Evolutionary conservation across 2,329 filamentous ascomycete species (phyloP).

Genomic region (Trichoderma breve): DNA sequence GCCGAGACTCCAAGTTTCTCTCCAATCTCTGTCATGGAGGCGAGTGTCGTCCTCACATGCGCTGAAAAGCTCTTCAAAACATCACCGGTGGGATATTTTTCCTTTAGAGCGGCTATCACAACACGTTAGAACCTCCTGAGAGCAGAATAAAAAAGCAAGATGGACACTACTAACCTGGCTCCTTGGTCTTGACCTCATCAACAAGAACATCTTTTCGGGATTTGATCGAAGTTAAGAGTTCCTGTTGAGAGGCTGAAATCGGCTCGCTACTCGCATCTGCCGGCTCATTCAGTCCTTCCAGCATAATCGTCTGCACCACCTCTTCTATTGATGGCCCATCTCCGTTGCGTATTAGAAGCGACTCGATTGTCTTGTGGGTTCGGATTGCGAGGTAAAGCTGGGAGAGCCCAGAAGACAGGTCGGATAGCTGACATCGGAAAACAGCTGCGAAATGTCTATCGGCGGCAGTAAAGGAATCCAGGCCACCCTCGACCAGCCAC

Average conservation of each 20-base stretch:
- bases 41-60: conserved; percentile 35
- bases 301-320: conserved; percentile 54
- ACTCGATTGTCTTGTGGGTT: conserved; percentile 52
- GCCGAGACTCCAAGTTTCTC: conserved; percentile 38
- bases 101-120: conserved; percentile 32
- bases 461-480: conserved; percentile 41
- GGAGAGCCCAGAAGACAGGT: conserved; percentile 42
- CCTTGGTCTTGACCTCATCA: conserved; percentile 29
- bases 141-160: not conserved
- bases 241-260: conserved; percentile 35
- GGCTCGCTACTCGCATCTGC: conserved; percentile 34
- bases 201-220: conserved; percentile 34
- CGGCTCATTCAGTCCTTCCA: conserved; percentile 51
- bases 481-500: conserved; percentile 40
- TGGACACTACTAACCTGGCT: conserved; percentile 20
- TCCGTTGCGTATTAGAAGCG: conserved; percentile 49
- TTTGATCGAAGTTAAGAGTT: conserved; percentile 35
- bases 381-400: conserved; percentile 48
- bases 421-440: conserved; percentile 46
- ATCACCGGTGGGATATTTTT: conserved; percentile 42
- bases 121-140: conserved; percentile 19
- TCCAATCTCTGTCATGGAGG: conserved; percentile 35
- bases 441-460: conserved; percentile 47
- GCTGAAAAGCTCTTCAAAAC: conserved; percentile 36
- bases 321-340: conserved; percentile 35